phyloP scores from a whole-genome alignment of 2,329 filamentous ascomycete species.

The Nannizzia gypsea region DNA sequence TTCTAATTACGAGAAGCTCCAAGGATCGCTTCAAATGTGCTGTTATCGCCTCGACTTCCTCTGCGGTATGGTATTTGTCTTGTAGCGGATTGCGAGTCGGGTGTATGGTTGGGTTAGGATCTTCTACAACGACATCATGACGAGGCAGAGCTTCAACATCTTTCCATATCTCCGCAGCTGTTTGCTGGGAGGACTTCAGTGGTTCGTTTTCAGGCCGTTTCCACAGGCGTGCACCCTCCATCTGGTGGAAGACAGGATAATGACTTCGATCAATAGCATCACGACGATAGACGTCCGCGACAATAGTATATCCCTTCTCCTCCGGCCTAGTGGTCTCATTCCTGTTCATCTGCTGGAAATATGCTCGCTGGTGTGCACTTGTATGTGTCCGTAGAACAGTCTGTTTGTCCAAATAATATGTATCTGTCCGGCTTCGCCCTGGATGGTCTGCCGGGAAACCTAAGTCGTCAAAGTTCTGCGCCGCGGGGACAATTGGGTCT shows the following conservation, averaged over 20 bases:
- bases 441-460: constrained; percentile 82
- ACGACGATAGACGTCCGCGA: constrained; percentile 86
- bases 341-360: constrained; percentile 53
- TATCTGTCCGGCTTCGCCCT: constrained; percentile 76
- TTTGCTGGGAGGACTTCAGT: constrained; percentile 28
- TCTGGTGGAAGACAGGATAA: constrained; percentile 96
- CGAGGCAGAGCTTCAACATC: constrained; percentile 61
- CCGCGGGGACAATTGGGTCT: constrained; percentile 69
- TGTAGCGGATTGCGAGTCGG: constrained; percentile 75
- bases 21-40: constrained; percentile 80
- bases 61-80: constrained; percentile 52
- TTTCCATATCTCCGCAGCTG: constrained; percentile 51
- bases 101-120: constrained; percentile 69
- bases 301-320: constrained; percentile 69
- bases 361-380: constrained; percentile 81
- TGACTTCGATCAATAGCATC: constrained; percentile 92
- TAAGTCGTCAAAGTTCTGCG: constrained; percentile 93
- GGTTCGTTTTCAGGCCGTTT: constrained; percentile 43
- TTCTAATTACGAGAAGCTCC: constrained; percentile 78
- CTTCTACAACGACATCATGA: constrained; percentile 67
- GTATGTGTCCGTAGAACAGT: constrained; percentile 89
- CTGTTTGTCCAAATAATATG: constrained; percentile 81
- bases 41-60: constrained; percentile 70
- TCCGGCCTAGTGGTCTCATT: constrained; percentile 26
- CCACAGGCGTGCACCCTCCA: constrained; percentile 92